Evolutionary conservation across 176 grass and related monocot species (phyloP), one percentile per base, ranked within the genome.

Genomic region (Coix lacrymajobi): DNA sequence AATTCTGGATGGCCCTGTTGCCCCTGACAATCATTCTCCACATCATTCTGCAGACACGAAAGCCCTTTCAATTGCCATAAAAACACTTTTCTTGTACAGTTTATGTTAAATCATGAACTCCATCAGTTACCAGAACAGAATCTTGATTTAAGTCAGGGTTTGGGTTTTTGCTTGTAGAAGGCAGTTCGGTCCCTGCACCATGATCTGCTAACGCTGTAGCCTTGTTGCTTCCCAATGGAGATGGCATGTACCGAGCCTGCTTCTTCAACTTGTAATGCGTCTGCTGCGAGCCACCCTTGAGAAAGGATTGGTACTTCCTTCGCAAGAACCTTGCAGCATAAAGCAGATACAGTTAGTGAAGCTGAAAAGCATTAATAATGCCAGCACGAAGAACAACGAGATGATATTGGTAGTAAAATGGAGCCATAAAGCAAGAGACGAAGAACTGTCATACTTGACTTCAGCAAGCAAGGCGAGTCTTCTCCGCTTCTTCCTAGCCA

Each of bases 371-470:
- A 56, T 1, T 16, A 66, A 33, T 24, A 7, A 8, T 56, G n/a
- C 8, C 20, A 51, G 13, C 63, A 44, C 4, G 33, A 66, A 46
- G 54, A 62, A 62, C 34, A 36, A 84, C 15, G 58, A 78, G 17
- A 68, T 69, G 14, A 77, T 28, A 16, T 7, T 25, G 12, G 4
- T 14, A 67, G 5, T 63, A 30, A 63, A 5, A 63, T 41, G 29
- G 43, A 69, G 68, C 3, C 3, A 56, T 52, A 28, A 79, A 40
- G 51, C 48, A 78, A 4, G 30, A 33, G 63, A 16, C 22, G 0
- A 54, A 76, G 28, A n/a, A 15, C 12, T 37, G 44, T 10, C 83
- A 4, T 94, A 97, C 94, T 87, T 92, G 76, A 97, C 80, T 94
- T 92, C 89, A 52, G 92, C 67, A 17, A 82, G 72, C 25, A 94